Conservation (phyloP, 2,329 filamentous ascomycete species). For the Alternaria incomplexa region DNA sequence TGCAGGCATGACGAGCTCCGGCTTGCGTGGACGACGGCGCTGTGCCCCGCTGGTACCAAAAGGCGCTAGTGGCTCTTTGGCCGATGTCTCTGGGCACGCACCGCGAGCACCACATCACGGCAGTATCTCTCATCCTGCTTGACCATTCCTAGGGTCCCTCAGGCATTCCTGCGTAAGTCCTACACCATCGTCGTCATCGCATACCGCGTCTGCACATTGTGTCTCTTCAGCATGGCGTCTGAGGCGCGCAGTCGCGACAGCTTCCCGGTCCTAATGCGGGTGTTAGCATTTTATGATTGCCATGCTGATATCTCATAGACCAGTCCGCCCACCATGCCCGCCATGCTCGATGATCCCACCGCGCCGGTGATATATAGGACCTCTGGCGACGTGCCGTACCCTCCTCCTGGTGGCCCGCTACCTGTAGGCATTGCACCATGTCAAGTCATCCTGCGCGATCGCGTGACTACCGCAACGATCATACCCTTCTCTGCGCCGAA, state of each 20-base stretch:
- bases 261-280: conserved; percentile 4
- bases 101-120: conserved; percentile 28
- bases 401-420: conserved; percentile 66
- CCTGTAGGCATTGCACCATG: conserved; percentile 73
- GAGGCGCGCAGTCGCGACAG: neutral
- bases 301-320: conserved; percentile 9
- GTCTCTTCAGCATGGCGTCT: neutral
- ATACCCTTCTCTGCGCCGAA: conserved; percentile 80
- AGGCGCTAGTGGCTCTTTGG: neutral
- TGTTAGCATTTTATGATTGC: neutral
- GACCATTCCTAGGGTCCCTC: conserved; percentile 14
- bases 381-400: conserved; percentile 70
- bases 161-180: conserved; percentile 17
- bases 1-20: neutral
- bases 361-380: conserved; percentile 73
- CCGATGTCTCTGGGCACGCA: conserved; percentile 2
- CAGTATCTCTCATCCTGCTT: conserved; percentile 31
- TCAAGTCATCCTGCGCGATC: conserved; percentile 82
- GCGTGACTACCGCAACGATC: conserved; percentile 81
- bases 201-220: neutral
- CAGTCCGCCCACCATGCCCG: conserved; percentile 65
- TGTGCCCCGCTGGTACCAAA: neutral
- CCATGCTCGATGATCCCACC: conserved; percentile 78
- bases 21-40: neutral
- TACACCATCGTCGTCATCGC: conserved; percentile 8